Evolutionary conservation across 2,329 filamentous ascomycete genomes (phyloP), one percentile per base, ranked within the genome.

Genomic region (Neobulgaria alba): DNA sequence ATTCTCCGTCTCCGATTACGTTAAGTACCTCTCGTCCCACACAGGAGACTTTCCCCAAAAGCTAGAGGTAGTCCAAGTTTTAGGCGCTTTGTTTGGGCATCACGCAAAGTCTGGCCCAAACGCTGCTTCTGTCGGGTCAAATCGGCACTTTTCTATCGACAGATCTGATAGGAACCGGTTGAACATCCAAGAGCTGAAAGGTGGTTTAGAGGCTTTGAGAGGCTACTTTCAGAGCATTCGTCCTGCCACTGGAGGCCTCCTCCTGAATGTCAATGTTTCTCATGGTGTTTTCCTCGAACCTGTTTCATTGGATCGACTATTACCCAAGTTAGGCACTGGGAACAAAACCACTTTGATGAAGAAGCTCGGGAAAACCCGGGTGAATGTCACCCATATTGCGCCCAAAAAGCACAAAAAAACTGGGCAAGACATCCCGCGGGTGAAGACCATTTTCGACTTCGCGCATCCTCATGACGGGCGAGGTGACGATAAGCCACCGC

Each of bases 211-310:
- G 35, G 75, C 75, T 1, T 57, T 78, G 3, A 67, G 77, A 31
- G 79, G 79, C 0, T 82, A 74, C 58, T 81, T 73, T 52, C 64
- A 75, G 9, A 80, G 75, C 51, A 71, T 77, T 20, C 72, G 79
- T 4, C 68, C 73, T 2, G 70, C 74, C 2, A 72, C 74, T 10
- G 68, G 67, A 29, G 67, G 76, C 3, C 61, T 82, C 3, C 54
- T 82, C 1, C 57, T 82, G 10, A 82, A 83, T 42, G 62, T 82
- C 3, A 79, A 82, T 43, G 75, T 81, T 18, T 73, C 73, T 7
- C 71, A 72, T 33, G 66, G 68, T 2, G 73, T 75, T 0, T 80
- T 77, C 52, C 77, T 76, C 57, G 65, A 72, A 47, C 51, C 64
- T 2, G 64, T 64, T 1, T 57, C 60, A 2, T 56, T 79, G 15